A percentile compares a stretch with the other conserved stretches of the same genome.
Conservation (phyloP, 306 rosid species). For the Erythrophleum fordii region DNA sequence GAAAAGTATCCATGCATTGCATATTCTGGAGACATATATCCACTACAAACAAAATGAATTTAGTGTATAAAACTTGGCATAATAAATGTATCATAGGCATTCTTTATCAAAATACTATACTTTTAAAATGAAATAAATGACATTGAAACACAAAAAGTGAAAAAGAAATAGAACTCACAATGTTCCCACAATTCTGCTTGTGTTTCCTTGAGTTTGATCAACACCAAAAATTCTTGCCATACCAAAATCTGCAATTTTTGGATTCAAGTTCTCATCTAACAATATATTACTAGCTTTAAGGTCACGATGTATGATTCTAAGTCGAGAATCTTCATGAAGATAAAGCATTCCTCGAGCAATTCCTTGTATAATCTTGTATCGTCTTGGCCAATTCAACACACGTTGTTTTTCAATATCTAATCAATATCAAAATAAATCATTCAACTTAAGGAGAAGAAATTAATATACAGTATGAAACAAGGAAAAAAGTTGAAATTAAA, state of each 20-base stretch:
- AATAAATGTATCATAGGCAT: not conserved
- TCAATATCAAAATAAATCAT: not conserved
- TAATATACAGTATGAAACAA: not conserved
- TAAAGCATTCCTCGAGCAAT: constrained; percentile 42
- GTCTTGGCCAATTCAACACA: constrained; percentile 48
- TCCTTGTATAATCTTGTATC: constrained; percentile 45
- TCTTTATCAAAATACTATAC: not conserved
- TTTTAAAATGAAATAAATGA: not conserved
- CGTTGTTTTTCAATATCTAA: constrained; percentile 35
- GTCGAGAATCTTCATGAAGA: constrained; percentile 44
- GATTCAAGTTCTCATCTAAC: constrained; percentile 46
- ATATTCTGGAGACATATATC: constrained; percentile 56
- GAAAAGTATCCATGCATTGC: constrained; percentile 46
- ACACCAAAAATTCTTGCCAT: constrained; percentile 43
- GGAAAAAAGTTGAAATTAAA: not conserved
- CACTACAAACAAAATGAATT: constrained; percentile 17
- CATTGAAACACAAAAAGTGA: not conserved
- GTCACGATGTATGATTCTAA: constrained; percentile 41
- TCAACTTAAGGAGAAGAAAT: not conserved
- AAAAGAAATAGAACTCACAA: constrained; percentile 34
- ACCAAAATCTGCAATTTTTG: constrained; percentile 59
- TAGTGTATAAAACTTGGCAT: not conserved
- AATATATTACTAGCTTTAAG: constrained; percentile 51
- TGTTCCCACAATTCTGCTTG: constrained; percentile 56
- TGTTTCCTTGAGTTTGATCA: constrained; percentile 49